phyloP scores from a whole-genome alignment of 768 basidiomycete genomes.

The Ephemerocybe angulata region DNA sequence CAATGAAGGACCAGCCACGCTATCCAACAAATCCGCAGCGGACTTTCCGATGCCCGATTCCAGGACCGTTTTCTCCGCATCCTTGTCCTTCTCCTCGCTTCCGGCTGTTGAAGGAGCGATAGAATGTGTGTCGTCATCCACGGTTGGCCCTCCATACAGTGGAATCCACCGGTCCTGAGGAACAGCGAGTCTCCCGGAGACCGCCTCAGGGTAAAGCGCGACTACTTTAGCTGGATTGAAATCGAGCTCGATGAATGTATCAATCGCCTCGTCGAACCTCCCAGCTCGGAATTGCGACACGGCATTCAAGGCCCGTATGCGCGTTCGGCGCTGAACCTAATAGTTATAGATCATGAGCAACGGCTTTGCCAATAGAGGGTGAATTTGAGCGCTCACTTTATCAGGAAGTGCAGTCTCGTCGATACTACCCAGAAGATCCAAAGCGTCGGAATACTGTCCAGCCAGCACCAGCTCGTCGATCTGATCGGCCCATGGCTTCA shows the following conservation, averaged over 20 bases:
- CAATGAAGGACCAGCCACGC: constrained; percentile 3
- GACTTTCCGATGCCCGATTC: constrained; percentile 6
- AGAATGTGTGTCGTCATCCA: constrained; percentile 7
- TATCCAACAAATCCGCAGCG: constrained; percentile 32
- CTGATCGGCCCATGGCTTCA: constrained; percentile 76
- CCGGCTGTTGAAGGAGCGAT: constrained; percentile 9
- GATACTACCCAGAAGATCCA: constrained; percentile 71
- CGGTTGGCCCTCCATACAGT: constrained; percentile 73
- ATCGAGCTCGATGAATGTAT: constrained; percentile 83
- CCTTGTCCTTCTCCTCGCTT: constrained; percentile 17
- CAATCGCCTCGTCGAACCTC: constrained; percentile 75
- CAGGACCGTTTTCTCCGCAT: neutral
- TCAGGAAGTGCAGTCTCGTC: constrained; percentile 58
- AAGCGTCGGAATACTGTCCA: constrained; percentile 72
- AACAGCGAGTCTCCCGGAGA: constrained; percentile 75
- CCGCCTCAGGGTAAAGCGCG: constrained; percentile 77
- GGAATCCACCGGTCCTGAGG: constrained; percentile 72
- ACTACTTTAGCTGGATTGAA: constrained; percentile 93
- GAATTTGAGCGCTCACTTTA: constrained; percentile 57
- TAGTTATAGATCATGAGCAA: neutral
- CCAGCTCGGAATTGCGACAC: constrained; percentile 69
- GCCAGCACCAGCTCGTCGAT: constrained; percentile 76
- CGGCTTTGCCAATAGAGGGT: neutral
- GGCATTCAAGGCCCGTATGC: constrained; percentile 71
- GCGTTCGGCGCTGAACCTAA: constrained; percentile 52